Evolutionary conservation across 108 stramenopile species (phyloP), one percentile per base, ranked within the genome.

Genomic region (Mayamaea pseudoterrestris): DNA sequence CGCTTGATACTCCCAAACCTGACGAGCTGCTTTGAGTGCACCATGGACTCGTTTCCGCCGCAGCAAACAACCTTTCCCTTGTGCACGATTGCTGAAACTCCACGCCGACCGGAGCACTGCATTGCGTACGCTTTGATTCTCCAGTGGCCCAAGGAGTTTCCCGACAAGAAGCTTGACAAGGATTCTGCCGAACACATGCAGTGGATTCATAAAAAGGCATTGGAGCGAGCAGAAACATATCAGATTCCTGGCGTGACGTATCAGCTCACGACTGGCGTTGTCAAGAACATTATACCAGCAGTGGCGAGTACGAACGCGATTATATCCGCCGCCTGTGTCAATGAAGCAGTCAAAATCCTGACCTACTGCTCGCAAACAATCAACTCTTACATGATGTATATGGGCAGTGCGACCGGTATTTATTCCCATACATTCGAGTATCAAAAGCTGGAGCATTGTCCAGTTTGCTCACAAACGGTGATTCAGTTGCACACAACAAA

Each of bases 241-340:
- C 71, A 82, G 29, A 95, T 95, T 55, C 58, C 47, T 16, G 87
- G 88, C 25, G 87, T 89, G 27, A 90, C 91, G 9, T 84, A 87
- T 58, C 92, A 84, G 85, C 56, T 96, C 20, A 93, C 93, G 31
- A 90, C 96, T 78, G 97, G 99, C 17, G 93, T 98, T 23, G 97
- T 98, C 35, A 98, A 98, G 63, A 99, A 98, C 65, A 99, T 99
- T 41, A 98, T 99, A 49, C 97, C 97, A 29, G 99, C 99, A 17
- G 95, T 99, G 30, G 99, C 99, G 5, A 90, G 90, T 41, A 99
- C 97, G 34, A 99, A 99, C 71, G 99, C 99, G 2, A 97, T 99
- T 58, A 82, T 98, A 24, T 79, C 96, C 32, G 90, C 92, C 11
- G 87, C 80, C 5, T 97, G 96, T 58, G 93, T 93, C 32, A 80